Evolutionary conservation across 441 rosid species (phyloP).

Genomic region (Macaranga tanarius): DNA sequence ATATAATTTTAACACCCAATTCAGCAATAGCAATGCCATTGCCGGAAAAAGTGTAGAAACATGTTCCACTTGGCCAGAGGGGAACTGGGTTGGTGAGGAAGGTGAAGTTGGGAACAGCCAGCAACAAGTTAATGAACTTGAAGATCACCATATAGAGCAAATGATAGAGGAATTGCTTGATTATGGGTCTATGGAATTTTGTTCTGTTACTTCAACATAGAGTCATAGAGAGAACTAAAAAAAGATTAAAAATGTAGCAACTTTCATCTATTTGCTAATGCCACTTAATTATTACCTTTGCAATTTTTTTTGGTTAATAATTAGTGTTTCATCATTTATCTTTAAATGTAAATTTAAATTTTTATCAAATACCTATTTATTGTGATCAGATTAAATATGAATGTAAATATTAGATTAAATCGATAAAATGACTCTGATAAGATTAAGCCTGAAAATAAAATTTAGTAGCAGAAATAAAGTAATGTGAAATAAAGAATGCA

Average conservation of each 20-base stretch:
- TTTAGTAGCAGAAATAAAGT: too few relatives aligned
- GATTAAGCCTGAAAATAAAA: too few relatives aligned
- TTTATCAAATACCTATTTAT: not conserved
- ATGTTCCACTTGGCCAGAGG: conserved; percentile 27
- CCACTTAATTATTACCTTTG: conserved; percentile 3
- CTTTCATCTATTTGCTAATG: conserved; percentile 20
- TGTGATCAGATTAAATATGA: too few relatives aligned
- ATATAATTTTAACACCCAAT: not conserved
- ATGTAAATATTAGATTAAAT: too few relatives aligned
- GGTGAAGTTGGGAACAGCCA: conserved; percentile 21
- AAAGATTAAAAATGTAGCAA: conserved; percentile 5
- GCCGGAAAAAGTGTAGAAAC: conserved; percentile 18
- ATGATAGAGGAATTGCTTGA: conserved; percentile 72
- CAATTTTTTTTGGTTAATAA: not conserved
- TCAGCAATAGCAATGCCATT: conserved; percentile 7
- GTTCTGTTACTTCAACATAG: conserved; percentile 36
- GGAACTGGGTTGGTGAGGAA: conserved; percentile 35
- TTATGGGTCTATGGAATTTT: conserved; percentile 60
- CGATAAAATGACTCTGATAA: too few relatives aligned
- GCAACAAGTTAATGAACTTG: conserved; percentile 37
- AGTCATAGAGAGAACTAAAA: not conserved
- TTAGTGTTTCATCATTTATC: not conserved
- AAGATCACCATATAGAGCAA: conserved; percentile 67
- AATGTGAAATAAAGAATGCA: conserved; percentile 17
- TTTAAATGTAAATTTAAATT: not conserved